Evolutionary conservation across 352 stramenopile species (phyloP), one percentile per base, ranked within the genome.

Genomic region (Phytopythium litorale): DNA sequence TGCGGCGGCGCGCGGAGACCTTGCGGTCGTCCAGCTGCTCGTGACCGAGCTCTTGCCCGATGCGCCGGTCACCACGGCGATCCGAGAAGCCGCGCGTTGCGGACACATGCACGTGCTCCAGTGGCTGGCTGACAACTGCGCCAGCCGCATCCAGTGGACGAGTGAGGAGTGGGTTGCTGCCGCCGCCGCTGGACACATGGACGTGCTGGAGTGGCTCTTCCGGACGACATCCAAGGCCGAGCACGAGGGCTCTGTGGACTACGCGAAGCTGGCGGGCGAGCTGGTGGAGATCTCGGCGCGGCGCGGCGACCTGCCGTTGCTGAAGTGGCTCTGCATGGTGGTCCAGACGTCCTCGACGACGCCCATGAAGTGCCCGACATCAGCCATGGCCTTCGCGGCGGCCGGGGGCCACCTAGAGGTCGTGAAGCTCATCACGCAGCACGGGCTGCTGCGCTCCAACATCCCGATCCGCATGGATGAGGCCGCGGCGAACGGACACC

Each of bases 61-160:
- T 42, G 60, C 38, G 52, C 45, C 16, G 6, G 62, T 61, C 21
- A 58, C 42, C 12, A 54, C 64, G 6, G 56, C 65, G 18, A 42
- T 45, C 13, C 13, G 58, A 11, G 50, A 45, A 7, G 72, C 72
- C 0, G 72, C 69, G 16, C 42, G 23, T n/a, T 25, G 52, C 13
- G 72, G 69, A 15, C 62, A 73, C 40, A 19, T 75, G 15, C 54
- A 70, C 19, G 64, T 77, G 28, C 32, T 77, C 42, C 33, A 70
- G 54, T 77, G 64, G 62, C 58, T 80, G 15, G 55, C 56, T 9
- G 21, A 54, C 35, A 56, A 62, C 23, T 53, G 54, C 49, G 25
- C 43, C 13, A 30, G n/a, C n/a, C 43, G 53, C 13, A 58, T 60
- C 35, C 37, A 30, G 28, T 63, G 56, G 23, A 53, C 16, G 28